Conservation (phyloP, 2,329 filamentous ascomycete species). For the Domatiomyces globalis region DNA sequence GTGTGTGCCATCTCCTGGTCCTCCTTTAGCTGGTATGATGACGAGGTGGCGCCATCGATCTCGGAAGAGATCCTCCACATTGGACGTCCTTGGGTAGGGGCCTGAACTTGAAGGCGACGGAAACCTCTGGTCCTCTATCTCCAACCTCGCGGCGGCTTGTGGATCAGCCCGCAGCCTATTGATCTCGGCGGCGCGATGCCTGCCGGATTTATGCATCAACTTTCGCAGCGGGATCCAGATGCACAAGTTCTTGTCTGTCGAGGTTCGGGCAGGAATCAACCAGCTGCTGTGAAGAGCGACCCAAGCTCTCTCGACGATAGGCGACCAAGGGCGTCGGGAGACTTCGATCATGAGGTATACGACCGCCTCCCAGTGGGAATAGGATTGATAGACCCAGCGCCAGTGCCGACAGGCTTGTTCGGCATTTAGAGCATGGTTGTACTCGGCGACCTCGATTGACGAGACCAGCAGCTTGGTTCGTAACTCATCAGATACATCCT, state of each 20-base stretch:
- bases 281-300: constrained; percentile 27
- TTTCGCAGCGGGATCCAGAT: constrained; percentile 25
- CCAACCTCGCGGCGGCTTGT: constrained; percentile 10
- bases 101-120: constrained; percentile 21
- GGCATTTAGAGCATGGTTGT: constrained; percentile 40
- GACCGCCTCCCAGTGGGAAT: constrained; percentile 46
- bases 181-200: constrained; percentile 24
- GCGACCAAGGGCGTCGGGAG: constrained; percentile 33
- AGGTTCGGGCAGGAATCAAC: constrained; percentile 17
- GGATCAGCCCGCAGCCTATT: constrained; percentile 20
- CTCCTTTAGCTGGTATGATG: not conserved
- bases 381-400: constrained; percentile 47
- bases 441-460: constrained; percentile 32
- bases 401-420: constrained; percentile 37
- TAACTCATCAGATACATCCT: constrained; percentile 25
- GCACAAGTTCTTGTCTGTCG: constrained; percentile 22
- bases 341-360: constrained; percentile 43
- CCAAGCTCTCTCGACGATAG: constrained; percentile 37
- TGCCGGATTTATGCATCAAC: constrained; percentile 21
- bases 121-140: constrained; percentile 3
- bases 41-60: constrained; percentile 23
- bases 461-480: constrained; percentile 26
- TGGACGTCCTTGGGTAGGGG: constrained; percentile 13
- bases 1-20: not conserved
- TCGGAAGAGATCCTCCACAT: constrained; percentile 15